Conservation (phyloP, 257 asterid genomes). For the Solanum tarapatanum region DNA sequence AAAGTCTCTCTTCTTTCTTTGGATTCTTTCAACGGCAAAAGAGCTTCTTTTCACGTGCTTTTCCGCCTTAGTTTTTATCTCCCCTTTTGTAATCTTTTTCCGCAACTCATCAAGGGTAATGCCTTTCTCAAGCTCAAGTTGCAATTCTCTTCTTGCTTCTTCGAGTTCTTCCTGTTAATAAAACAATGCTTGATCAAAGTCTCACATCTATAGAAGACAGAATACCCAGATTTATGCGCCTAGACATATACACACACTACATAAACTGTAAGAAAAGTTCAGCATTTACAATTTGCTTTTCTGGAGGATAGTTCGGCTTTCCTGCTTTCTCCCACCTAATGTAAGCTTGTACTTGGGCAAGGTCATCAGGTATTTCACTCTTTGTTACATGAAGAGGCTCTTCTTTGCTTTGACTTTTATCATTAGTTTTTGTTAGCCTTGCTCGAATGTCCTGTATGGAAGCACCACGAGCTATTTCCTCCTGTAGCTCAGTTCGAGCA, state of each 20-base stretch:
- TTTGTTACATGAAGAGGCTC: conserved; percentile 28
- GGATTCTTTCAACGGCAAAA: conserved; percentile 43
- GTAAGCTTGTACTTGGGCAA: conserved; percentile 67
- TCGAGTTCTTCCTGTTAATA: conserved; percentile 67
- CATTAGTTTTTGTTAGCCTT: conserved; percentile 42
- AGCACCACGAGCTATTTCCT: conserved; percentile 70
- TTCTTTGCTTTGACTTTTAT: conserved; percentile 29
- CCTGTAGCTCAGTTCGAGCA: conserved; percentile 76
- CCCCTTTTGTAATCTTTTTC: conserved; percentile 55
- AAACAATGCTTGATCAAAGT: conserved; percentile 5
- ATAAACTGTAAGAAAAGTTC: conserved; percentile 1
- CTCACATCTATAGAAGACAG: background rate
- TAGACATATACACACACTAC: background rate
- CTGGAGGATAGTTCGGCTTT: conserved; percentile 70
- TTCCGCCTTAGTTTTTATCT: conserved; percentile 49
- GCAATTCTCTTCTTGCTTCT: conserved; percentile 85
- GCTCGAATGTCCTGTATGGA: conserved; percentile 62
- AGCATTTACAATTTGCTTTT: conserved; percentile 60
- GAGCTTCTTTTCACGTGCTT: conserved; percentile 27
- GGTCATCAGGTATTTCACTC: conserved; percentile 58
- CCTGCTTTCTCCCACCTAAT: conserved; percentile 91
- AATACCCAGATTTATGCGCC: background rate
- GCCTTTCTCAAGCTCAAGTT: conserved; percentile 63
- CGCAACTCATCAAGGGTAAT: conserved; percentile 49
- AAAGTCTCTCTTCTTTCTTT: conserved; percentile 76